A percentile compares a stretch with the other conserved stretches of the same genome.
Conservation (phyloP, 1,284 basidiomycete species). For the Trametes polyzona region DNA sequence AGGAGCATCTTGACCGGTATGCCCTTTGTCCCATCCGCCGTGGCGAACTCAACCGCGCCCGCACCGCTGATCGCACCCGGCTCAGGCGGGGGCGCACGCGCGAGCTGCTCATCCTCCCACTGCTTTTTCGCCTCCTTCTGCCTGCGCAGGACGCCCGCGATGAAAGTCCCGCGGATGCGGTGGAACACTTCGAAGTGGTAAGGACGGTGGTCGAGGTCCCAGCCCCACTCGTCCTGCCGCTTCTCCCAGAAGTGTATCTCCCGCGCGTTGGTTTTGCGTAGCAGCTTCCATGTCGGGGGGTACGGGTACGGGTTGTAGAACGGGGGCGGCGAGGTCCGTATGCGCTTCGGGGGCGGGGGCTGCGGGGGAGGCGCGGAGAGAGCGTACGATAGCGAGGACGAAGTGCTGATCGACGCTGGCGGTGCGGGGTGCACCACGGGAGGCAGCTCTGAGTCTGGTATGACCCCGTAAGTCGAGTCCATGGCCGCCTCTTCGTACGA, state of each 20-base stretch:
- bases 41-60: conserved; percentile 6
- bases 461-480: background rate
- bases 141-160: conserved; percentile 1
- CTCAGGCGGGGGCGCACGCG: conserved; percentile 2
- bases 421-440: background rate
- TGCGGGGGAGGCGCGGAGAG: background rate
- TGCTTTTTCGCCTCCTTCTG: conserved; percentile 1
- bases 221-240: conserved; percentile 14
- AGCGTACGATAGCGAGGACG: conserved; percentile 2
- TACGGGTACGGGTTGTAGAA: conserved; percentile 24
- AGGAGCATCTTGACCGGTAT: conserved; percentile 16
- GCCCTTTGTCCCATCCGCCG: conserved; percentile 8
- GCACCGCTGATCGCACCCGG: background rate
- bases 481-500: background rate
- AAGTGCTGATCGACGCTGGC: background rate
- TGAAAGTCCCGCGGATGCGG: background rate
- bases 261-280: background rate
- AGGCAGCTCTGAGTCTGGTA: background rate
- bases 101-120: conserved; percentile 11
- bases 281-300: conserved; percentile 6
- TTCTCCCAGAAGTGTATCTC: conserved; percentile 8
- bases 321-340: conserved; percentile 10
- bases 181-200: background rate
- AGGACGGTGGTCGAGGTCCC: background rate
- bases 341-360: background rate